Evolutionary conservation across 192 early-diverging fungal species (phyloP).

Genomic region (Rhizophagus prolifer): DNA sequence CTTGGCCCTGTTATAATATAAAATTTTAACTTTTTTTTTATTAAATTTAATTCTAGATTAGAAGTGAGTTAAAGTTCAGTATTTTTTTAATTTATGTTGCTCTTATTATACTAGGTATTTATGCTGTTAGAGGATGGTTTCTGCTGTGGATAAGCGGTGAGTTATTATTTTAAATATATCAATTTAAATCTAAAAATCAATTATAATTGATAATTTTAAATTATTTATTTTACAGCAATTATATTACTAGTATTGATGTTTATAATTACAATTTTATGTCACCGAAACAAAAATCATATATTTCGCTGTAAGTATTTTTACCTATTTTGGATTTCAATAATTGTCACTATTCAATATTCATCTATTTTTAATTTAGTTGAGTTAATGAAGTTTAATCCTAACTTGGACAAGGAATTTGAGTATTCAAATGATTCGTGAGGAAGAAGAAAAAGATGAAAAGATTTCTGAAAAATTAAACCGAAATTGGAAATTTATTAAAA

Average conservation of each 20-base stretch:
- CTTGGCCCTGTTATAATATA: no score
- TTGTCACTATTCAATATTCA: not conserved
- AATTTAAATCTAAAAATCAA: no score
- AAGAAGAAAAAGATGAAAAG: no score
- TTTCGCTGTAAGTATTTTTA: not conserved
- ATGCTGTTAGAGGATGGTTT: no score
- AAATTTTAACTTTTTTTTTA: no score
- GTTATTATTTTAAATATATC: no score
- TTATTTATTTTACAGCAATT: no score
- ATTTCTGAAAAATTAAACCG: not conserved
- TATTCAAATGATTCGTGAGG: not conserved
- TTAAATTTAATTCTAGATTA: not conserved
- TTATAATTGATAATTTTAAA: no score
- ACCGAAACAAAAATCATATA: not conserved
- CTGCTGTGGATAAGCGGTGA: no score
- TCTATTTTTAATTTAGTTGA: not conserved
- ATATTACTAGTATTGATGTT: not conserved
- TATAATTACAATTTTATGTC: not conserved
- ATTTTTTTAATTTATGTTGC: not conserved
- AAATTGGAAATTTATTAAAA: not conserved
- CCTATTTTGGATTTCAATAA: no score
- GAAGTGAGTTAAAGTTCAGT: not conserved
- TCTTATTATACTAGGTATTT: not conserved
- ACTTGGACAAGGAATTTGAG: not conserved
- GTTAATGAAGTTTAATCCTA: not conserved